phyloP scores from a whole-genome alignment of 164 flowering plant species.

The Akebia trifoliata region DNA sequence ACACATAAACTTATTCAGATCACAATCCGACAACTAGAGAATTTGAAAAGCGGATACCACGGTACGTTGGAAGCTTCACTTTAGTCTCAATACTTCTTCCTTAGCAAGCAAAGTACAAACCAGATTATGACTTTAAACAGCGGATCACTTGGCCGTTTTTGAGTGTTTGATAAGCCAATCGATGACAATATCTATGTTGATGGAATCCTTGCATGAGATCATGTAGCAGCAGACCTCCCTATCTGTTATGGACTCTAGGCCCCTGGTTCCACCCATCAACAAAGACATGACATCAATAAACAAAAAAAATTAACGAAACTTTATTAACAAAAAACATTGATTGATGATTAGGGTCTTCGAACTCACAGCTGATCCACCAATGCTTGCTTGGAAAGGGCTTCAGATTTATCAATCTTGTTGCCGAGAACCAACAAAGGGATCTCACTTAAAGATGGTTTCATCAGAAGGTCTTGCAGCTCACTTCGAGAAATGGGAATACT shows the following conservation, averaged over 20 bases:
- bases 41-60: too few species aligned
- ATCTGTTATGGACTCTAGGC: slow-evolving; percentile 51
- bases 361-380: slow-evolving; percentile 91
- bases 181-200: slow-evolving; percentile 69
- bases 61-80: too few species aligned
- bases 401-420: slow-evolving; percentile 87
- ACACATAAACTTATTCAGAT: too few species aligned
- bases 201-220: slow-evolving; percentile 86
- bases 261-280: slow-evolving; percentile 30
- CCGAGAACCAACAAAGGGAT: slow-evolving; percentile 84
- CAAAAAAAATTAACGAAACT: background rate
- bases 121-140: background rate
- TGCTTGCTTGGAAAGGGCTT: slow-evolving; percentile 83
- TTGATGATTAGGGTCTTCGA: background rate
- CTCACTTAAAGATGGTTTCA: slow-evolving; percentile 62
- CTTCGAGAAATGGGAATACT: slow-evolving; percentile 70
- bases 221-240: slow-evolving; percentile 87
- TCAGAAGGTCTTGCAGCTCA: slow-evolving; percentile 76
- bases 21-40: too few species aligned
- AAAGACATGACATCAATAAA: background rate
- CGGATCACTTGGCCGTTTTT: slow-evolving; percentile 45
- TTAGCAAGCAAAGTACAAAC: too few species aligned
- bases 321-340: background rate
- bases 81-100: background rate
- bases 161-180: slow-evolving; percentile 94